A percentile compares a stretch with the other conserved stretches of the same genome.
phyloP scores from a whole-genome alignment of 1,139 yeast genomes.

The Magnusiomyces suaveolens region DNA sequence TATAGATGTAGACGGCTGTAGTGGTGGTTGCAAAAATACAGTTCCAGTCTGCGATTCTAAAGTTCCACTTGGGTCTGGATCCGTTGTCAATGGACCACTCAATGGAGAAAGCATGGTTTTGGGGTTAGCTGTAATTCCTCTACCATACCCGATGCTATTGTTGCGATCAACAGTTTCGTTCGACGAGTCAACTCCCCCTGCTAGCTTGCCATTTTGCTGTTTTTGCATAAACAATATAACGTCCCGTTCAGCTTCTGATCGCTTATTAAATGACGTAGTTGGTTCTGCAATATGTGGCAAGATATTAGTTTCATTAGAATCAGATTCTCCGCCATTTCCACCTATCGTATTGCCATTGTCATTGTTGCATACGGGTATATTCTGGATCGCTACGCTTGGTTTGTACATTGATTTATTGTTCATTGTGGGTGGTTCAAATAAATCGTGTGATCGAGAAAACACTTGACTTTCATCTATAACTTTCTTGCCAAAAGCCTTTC shows the following conservation, averaged over 20 bases:
- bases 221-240: background rate
- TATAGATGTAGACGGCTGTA: no score
- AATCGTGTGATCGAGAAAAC: no score
- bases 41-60: no score
- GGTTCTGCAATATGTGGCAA: background rate
- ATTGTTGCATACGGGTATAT: background rate
- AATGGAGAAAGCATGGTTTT: no score
- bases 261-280: conserved; percentile 14
- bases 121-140: no score
- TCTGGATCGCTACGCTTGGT: no score
- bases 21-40: no score
- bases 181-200: background rate
- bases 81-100: no score
- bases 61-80: no score
- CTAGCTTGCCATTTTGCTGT: background rate
- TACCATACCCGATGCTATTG: no score
- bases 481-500: background rate
- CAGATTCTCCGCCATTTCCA: background rate
- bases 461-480: background rate
- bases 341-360: background rate
- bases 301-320: background rate
- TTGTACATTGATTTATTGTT: no score
- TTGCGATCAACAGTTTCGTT: background rate
- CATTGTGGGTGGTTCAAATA: no score
- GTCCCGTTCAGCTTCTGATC: conserved; percentile 2